phyloP scores from a whole-genome alignment of 176 grass and related monocot genomes.

The Musa beccarii region DNA sequence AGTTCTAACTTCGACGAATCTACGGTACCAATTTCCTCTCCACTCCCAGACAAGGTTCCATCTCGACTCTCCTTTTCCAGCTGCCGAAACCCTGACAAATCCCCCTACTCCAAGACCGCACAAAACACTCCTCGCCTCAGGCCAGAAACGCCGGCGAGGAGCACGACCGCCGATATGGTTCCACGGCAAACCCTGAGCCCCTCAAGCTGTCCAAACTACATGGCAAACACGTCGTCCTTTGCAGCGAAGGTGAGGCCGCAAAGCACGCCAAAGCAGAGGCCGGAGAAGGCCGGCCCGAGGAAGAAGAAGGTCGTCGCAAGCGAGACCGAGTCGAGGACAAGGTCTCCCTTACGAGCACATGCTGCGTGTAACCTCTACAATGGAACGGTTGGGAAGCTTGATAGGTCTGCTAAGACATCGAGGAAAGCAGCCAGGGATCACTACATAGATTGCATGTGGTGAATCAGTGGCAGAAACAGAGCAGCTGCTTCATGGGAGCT shows the following conservation, averaged over 20 bases:
- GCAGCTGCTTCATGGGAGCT: not conserved
- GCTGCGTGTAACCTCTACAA: conserved; percentile 20
- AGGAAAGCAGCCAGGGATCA: conserved; percentile 48
- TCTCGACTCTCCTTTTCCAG: conserved; percentile 12
- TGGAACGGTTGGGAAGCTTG: conserved; percentile 11
- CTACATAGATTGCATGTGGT: conserved; percentile 89
- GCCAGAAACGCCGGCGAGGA: not conserved
- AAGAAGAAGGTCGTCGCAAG: conserved; percentile 10
- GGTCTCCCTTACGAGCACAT: conserved; percentile 30
- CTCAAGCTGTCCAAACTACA: conserved; percentile 3
- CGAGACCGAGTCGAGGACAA: conserved; percentile 19
- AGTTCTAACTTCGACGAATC: not conserved
- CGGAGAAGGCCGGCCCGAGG: not conserved
- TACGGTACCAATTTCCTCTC: conserved; percentile 18
- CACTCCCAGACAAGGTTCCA: conserved; percentile 26
- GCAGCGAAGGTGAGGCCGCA: conserved; percentile 55
- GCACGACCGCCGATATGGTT: not conserved
- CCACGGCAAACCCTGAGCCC: not conserved
- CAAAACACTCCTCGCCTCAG: conserved; percentile 39
- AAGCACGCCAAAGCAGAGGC: conserved; percentile 54
- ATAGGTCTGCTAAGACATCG: conserved; percentile 16
- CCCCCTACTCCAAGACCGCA: conserved; percentile 34
- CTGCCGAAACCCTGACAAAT: conserved; percentile 4
- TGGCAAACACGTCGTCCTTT: conserved; percentile 25
- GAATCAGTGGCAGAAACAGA: conserved; percentile 9